Evolutionary conservation across 73 alveolate species (phyloP), one percentile per base, ranked within the genome.

Genomic region (Loxodes magnus): DNA sequence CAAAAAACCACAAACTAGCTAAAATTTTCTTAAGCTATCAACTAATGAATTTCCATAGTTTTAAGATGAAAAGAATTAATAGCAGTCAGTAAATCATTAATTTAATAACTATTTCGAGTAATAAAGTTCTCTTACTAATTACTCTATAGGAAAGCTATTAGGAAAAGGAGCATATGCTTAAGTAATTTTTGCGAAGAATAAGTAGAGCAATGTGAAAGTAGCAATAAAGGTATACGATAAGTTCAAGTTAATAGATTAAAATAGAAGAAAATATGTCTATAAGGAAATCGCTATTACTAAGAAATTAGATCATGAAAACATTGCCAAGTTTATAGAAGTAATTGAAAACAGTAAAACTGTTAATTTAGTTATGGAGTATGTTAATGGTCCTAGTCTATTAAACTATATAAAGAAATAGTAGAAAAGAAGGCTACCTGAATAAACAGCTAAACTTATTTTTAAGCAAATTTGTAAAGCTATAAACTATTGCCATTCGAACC

Each of bases 361-460:
- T 12, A 69, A 77, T 60, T 43, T 84, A 26, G 78, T 84, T 15
- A 59, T 66, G 67, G 96, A 84, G 43, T 84, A 71, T 50, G 75
- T 71, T 7, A 62, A 69, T 24, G 92, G 92, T 2, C 72, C 77
- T 15, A 56, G 69, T 5, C 67, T 78, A 41, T 56, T 44, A 44
- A 51, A 51, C 16, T 59, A 15, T 21, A 43, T 68, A 29, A 60
- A 36, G 35, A 35, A 31, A 50, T 69, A 49, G 33, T 31, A 52
- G 6, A 63, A 69, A 38, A 59, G 80, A 44, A 63, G 9, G 12
- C 39, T 82, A 5, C 81, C 82, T 34, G 88, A 71, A 39, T 52
- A 56, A 26, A 33, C 48, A 50, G 82, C 83, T 31, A 15, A 71
- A 51, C 55, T 33, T 48, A 49, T 68, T 48, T 64, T 71, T 55